Conservation (phyloP, 768 basidiomycete genomes). For the Amanita muscaria region DNA sequence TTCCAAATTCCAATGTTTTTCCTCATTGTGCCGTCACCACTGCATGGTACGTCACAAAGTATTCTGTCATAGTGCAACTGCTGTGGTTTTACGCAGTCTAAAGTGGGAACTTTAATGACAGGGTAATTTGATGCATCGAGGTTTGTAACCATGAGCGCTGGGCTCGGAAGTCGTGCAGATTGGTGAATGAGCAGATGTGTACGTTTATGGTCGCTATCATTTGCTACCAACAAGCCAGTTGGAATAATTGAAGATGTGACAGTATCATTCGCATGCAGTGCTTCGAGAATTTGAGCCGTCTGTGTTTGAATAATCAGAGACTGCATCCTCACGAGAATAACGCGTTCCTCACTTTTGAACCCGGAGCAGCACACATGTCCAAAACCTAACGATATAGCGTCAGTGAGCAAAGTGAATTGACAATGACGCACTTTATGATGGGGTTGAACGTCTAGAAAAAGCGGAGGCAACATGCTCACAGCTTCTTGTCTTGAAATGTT, state of each 20-base stretch:
- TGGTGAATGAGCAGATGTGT: constrained; percentile 97
- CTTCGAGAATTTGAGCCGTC: constrained; percentile 95
- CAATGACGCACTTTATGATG: constrained; percentile 59
- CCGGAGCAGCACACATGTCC: constrained; percentile 98
- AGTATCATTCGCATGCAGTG: constrained; percentile 75
- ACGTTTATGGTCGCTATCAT: constrained; percentile 91
- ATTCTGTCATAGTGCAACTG: constrained; percentile 85
- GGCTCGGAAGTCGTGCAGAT: constrained; percentile 86
- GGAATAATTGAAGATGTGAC: constrained; percentile 59
- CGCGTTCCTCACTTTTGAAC: constrained; percentile 64
- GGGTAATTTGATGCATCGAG: constrained; percentile 89
- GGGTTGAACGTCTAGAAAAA: constrained; percentile 89
- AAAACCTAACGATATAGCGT: constrained; percentile 46
- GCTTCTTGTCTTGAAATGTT: constrained; percentile 96
- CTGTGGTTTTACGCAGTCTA: constrained; percentile 27
- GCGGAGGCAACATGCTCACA: constrained; percentile 97
- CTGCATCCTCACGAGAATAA: not conserved
- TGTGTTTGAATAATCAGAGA: constrained; percentile 19
- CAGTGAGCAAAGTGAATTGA: not conserved
- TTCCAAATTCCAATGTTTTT: constrained; percentile 97
- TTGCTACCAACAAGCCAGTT: constrained; percentile 84
- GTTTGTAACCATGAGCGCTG: constrained; percentile 92
- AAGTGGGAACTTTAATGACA: constrained; percentile 42
- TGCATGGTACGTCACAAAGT: constrained; percentile 94
- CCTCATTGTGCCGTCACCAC: constrained; percentile 90